Percentiles rank a stretch among this genome's conserved stretches.
Evolutionary conservation across 108 stramenopile genomes (phyloP).

Genomic region (Skeletonema potamos): DNA sequence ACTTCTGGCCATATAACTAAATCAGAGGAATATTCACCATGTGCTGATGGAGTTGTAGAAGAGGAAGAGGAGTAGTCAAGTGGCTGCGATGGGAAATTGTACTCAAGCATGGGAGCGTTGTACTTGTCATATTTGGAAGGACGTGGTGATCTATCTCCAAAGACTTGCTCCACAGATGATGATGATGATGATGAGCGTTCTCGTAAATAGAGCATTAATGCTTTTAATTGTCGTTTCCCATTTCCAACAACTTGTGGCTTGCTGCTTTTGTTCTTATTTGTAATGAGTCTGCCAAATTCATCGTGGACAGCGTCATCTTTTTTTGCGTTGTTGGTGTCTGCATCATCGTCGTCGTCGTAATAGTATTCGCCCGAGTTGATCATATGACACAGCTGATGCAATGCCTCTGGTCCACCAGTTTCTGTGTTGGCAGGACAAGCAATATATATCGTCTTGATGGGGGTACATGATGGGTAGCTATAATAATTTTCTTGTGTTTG

Average conservation of each 20-base stretch:
- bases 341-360: background rate
- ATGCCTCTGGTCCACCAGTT: constrained; percentile 60
- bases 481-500: background rate
- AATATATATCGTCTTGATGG: constrained; percentile 42
- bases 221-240: constrained; percentile 12
- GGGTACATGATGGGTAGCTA: background rate
- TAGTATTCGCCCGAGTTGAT: constrained; percentile 34
- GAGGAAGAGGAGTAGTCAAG: background rate
- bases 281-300: constrained; percentile 28
- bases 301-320: background rate
- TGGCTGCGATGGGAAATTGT: background rate
- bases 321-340: background rate
- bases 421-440: constrained; percentile 48
- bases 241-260: background rate
- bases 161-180: background rate
- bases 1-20: constrained; percentile 58
- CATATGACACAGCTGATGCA: constrained; percentile 59
- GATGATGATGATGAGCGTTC: constrained; percentile 13
- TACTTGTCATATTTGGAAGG: constrained; percentile 29
- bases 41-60: background rate
- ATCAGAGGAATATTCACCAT: constrained; percentile 17
- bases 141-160: constrained; percentile 10
- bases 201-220: constrained; percentile 39
- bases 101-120: constrained; percentile 20
- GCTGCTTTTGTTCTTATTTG: background rate